Percentiles rank a stretch among this genome's conserved stretches.
Evolutionary conservation across 1,139 yeast genomes (phyloP).

Genomic region (Geotrichum histeridarum): DNA sequence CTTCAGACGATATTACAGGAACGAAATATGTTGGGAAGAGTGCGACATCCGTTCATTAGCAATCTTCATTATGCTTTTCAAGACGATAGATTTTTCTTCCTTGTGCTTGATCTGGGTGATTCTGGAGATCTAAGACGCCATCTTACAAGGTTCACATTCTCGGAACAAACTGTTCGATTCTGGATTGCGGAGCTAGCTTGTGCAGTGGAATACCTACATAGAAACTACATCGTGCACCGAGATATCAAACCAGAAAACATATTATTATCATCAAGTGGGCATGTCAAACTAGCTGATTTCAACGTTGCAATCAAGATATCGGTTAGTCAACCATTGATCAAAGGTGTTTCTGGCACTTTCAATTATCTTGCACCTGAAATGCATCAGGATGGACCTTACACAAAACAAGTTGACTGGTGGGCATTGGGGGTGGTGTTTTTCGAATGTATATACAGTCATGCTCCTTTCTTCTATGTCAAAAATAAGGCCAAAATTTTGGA

Average conservation of each 20-base stretch:
- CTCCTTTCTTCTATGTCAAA: slow-evolving; percentile 71
- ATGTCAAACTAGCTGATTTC: slow-evolving; percentile 66
- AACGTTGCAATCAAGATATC: slow-evolving; percentile 44
- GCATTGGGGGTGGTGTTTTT: slow-evolving; percentile 79
- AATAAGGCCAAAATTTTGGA: slow-evolving; percentile 15
- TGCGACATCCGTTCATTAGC: slow-evolving; percentile 74
- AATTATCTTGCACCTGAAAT: slow-evolving; percentile 92
- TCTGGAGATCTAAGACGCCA: slow-evolving; percentile 91
- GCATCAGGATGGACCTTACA: slow-evolving; percentile 59
- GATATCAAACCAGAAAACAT: slow-evolving; percentile 71
- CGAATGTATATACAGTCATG: slow-evolving; percentile 76
- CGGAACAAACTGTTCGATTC: slow-evolving; percentile 59
- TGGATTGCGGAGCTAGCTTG: slow-evolving; percentile 65
- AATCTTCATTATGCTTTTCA: slow-evolving; percentile 78
- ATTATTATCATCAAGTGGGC: slow-evolving; percentile 61
- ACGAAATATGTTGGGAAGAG: slow-evolving; percentile 53
- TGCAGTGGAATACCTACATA: slow-evolving; percentile 62
- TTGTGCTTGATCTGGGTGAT: slow-evolving; percentile 69
- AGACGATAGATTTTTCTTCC: slow-evolving; percentile 64
- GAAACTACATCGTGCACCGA: slow-evolving; percentile 58
- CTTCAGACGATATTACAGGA: slow-evolving; percentile 45
- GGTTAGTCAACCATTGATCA: slow-evolving; percentile 32
- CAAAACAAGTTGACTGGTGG: slow-evolving; percentile 85
- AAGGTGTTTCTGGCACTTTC: slow-evolving; percentile 78
- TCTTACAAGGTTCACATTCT: slow-evolving; percentile 48